Conservation (phyloP, 2,329 filamentous ascomycete genomes). For the Helotiales sp. region DNA sequence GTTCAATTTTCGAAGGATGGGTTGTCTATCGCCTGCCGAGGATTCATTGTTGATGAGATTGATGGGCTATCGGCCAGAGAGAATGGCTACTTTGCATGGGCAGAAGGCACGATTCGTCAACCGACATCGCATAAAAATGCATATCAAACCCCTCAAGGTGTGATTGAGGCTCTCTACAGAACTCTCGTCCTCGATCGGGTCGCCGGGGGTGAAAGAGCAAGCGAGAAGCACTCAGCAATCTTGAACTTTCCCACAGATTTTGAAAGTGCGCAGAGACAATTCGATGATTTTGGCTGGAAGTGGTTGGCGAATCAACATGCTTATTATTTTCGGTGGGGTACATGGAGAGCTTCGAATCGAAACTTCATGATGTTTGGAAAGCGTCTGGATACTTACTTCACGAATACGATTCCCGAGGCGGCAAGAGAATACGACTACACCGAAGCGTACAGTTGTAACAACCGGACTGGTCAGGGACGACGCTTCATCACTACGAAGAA, state of each 20-base stretch:
- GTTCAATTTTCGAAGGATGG: constrained; percentile 15
- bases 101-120: constrained; percentile 16
- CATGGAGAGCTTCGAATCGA: constrained; percentile 18
- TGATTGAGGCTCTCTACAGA: constrained; percentile 20
- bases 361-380: constrained; percentile 13
- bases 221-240: constrained; percentile 6
- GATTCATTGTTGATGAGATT: constrained; percentile 26
- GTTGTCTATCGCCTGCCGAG: constrained; percentile 20
- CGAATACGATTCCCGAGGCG: constrained; percentile 17
- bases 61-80: constrained; percentile 24
- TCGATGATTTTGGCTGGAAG: constrained; percentile 19
- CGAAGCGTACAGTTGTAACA: constrained; percentile 22
- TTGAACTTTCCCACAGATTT: constrained; percentile 21
- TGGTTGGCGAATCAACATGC: constrained; percentile 16
- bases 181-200: constrained; percentile 25
- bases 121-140: background rate
- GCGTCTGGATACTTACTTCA: constrained; percentile 16
- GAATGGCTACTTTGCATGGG: constrained; percentile 24
- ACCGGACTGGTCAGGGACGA: constrained; percentile 15
- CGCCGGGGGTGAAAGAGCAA: constrained; percentile 8
- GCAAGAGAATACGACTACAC: constrained; percentile 24
- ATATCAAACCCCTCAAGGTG: constrained; percentile 10
- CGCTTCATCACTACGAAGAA: constrained; percentile 24
- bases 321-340: constrained; percentile 27
- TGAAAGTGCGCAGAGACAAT: constrained; percentile 7